Conservation (phyloP, 192 early-diverging fungal genomes). For the Dissophora globulifera region DNA sequence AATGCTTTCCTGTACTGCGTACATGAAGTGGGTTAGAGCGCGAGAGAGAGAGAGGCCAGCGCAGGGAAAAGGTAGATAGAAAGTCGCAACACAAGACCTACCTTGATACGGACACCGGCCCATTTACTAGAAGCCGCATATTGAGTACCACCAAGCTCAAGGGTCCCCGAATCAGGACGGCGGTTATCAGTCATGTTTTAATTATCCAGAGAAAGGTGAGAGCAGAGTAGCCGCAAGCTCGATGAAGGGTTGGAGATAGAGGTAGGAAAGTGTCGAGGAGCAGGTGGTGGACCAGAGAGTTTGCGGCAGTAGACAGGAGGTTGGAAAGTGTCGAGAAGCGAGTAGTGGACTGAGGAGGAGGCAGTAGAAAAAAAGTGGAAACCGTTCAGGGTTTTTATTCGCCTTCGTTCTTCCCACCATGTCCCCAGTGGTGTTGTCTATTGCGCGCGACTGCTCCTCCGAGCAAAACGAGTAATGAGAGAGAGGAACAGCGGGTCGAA, state of each 20-base stretch:
- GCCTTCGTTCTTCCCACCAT: not conserved
- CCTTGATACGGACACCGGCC: constrained; percentile 50
- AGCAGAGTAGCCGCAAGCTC: too few relatives aligned
- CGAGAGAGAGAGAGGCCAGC: too few relatives aligned
- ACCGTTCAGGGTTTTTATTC: not conserved
- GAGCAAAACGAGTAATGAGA: too few relatives aligned
- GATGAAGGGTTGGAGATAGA: too few relatives aligned
- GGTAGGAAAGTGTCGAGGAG: not conserved
- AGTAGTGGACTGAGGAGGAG: not conserved
- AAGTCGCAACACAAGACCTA: too few relatives aligned
- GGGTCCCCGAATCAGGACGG: constrained; percentile 23
- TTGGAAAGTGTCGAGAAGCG: not conserved
- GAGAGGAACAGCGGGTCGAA: too few relatives aligned
- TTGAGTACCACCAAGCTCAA: constrained; percentile 28
- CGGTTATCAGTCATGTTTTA: not conserved
- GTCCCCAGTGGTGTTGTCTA: too few relatives aligned
- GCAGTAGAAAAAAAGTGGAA: not conserved
- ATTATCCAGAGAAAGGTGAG: too few relatives aligned
- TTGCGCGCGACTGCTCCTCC: too few relatives aligned
- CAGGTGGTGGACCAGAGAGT: too few relatives aligned
- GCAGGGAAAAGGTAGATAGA: too few relatives aligned
- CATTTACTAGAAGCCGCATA: constrained; percentile 39
- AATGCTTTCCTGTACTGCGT: constrained; percentile 55
- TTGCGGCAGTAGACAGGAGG: too few relatives aligned
- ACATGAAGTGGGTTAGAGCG: not conserved